phyloP scores from a whole-genome alignment of 1,139 yeast species.

The Insectozyma bohioensis region DNA sequence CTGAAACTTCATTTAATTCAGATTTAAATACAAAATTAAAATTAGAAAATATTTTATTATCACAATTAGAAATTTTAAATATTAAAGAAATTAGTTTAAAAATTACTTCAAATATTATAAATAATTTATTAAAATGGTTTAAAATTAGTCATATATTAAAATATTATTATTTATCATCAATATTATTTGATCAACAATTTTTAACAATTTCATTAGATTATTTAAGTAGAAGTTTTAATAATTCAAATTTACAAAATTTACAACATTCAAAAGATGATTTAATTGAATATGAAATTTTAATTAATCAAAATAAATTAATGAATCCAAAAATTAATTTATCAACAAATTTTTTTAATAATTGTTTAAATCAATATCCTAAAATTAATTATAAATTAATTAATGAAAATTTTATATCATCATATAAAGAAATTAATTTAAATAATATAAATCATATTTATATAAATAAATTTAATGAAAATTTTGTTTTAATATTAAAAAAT shows the following conservation, averaged over 20 bases:
- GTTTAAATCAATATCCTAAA: constrained; percentile 25
- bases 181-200: constrained; percentile 73
- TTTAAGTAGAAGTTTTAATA: constrained; percentile 40
- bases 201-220: constrained; percentile 44
- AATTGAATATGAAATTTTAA: constrained; percentile 38
- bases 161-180: constrained; percentile 68
- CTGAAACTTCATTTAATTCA: constrained; percentile 27
- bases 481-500: constrained; percentile 45
- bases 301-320: constrained; percentile 40
- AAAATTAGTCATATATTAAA: constrained; percentile 75
- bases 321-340: constrained; percentile 47
- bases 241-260: constrained; percentile 30
- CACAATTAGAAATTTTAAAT: constrained; percentile 54
- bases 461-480: constrained; percentile 38
- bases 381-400: constrained; percentile 29
- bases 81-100: constrained; percentile 67
- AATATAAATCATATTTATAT: constrained; percentile 31
- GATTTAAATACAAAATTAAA: constrained; percentile 21
- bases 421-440: constrained; percentile 27
- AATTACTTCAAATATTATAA: constrained; percentile 56
- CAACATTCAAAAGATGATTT: constrained; percentile 19
- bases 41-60: constrained; percentile 29
- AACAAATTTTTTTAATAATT: constrained; percentile 45
- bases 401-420: constrained; percentile 24
- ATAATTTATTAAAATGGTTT: constrained; percentile 70